These are phyloP conservation scores for Raffaelea arxii DNA, from an alignment of 2,329 filamentous ascomycete genomes.

Conservation along the genomic window DNA sequence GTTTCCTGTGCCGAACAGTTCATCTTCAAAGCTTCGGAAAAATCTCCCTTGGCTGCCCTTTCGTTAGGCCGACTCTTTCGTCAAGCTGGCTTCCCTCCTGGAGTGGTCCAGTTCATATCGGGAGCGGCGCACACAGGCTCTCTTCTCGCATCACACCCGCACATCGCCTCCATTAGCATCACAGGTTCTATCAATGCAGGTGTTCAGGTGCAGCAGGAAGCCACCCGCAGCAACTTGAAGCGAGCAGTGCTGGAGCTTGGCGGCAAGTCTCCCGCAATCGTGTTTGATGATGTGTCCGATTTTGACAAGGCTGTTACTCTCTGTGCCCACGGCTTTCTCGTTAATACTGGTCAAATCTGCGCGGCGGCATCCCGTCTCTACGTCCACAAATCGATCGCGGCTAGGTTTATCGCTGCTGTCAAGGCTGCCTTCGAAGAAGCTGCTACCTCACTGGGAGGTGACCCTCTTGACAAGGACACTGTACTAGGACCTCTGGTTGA, in stretches of 20 bases:
- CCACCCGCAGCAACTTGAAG: constrained; percentile 50
- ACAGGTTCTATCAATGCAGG: constrained; percentile 58
- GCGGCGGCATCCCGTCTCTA: constrained; percentile 64
- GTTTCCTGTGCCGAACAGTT: too few relatives aligned
- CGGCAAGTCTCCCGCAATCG: constrained; percentile 53
- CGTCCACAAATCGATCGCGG: constrained; percentile 50
- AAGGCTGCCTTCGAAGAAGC: constrained; percentile 35
- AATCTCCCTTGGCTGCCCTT: constrained; percentile 25
- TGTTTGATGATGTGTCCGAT: constrained; percentile 53
- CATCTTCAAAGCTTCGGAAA: constrained; percentile 31
- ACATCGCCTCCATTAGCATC: constrained; percentile 54
- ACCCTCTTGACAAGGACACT: constrained; percentile 48
- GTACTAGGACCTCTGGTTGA: constrained; percentile 47
- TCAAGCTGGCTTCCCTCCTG: constrained; percentile 31
- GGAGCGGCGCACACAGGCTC: constrained; percentile 22
- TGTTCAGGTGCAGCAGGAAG: constrained; percentile 51
- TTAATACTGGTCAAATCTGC: constrained; percentile 64
- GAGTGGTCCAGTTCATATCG: constrained; percentile 29
- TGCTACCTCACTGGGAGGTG: constrained; percentile 48
- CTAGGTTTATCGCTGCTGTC: not conserved
- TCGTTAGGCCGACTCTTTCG: constrained; percentile 24
- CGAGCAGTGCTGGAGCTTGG: constrained; percentile 62
- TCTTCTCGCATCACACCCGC: constrained; percentile 8
- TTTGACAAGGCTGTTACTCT: constrained; percentile 42
- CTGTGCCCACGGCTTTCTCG: constrained; percentile 41